These are phyloP conservation scores for Chaetomidium leptoderma DNA, from an alignment of 495 filamentous ascomycete genomes.

Conservation along the genomic window DNA sequence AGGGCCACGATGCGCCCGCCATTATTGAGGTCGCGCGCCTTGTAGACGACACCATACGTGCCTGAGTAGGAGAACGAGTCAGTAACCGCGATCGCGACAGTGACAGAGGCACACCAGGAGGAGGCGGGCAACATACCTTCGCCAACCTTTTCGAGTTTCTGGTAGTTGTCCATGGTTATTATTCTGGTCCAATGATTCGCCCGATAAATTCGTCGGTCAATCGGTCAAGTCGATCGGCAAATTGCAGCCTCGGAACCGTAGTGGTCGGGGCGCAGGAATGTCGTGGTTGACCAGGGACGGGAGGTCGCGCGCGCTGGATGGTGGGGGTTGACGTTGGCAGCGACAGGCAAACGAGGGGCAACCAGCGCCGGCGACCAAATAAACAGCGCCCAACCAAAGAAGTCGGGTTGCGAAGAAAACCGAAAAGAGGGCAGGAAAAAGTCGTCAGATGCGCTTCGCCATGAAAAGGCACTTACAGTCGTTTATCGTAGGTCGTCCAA, in stretches of 20 bases:
- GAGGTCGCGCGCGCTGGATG: neutral
- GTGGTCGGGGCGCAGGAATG: slow-evolving; percentile 7
- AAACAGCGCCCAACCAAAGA: slow-evolving; percentile 13
- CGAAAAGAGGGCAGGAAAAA: slow-evolving; percentile 6
- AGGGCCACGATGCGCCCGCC: slow-evolving; percentile 81
- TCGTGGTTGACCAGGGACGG: neutral
- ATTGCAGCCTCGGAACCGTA: neutral
- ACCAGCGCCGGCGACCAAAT: slow-evolving; percentile 9
- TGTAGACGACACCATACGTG: slow-evolving; percentile 91
- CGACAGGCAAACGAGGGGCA: slow-evolving; percentile 22
- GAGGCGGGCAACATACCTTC: slow-evolving; percentile 62
- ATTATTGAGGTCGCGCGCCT: slow-evolving; percentile 76
- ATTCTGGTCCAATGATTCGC: too few relatives aligned
- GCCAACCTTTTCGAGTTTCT: slow-evolving; percentile 99
- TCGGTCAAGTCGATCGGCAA: slow-evolving; percentile 4
- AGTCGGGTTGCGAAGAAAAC: neutral
- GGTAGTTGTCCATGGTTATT: slow-evolving; percentile 88
- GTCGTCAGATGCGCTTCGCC: slow-evolving; percentile 7
- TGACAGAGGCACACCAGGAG: slow-evolving; percentile 3
- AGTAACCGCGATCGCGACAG: neutral
- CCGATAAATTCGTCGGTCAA: neutral
- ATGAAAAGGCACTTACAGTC: slow-evolving; percentile 20
- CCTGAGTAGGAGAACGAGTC: slow-evolving; percentile 44
- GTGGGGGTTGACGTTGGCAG: slow-evolving; percentile 10
- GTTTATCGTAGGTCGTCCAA: neutral